Evolutionary conservation across 2,329 filamentous ascomycete species (phyloP).

Genomic region (Aulographum hederae): DNA sequence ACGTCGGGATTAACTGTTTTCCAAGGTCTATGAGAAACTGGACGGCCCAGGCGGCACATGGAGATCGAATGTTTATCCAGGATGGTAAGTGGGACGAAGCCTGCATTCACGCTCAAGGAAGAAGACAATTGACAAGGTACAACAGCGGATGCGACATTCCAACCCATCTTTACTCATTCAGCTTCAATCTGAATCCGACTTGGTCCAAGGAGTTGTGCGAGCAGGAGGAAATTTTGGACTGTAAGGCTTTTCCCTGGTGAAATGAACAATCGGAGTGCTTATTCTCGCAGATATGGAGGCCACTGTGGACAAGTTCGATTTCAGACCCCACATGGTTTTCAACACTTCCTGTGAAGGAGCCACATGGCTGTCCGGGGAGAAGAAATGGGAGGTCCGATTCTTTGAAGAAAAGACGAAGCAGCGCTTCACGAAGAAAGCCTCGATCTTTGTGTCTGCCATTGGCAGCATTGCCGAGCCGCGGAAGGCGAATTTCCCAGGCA

Average conservation of each 20-base stretch:
- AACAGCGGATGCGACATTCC: constrained; percentile 14
- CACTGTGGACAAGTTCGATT: constrained; percentile 15
- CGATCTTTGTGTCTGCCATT: constrained; percentile 14
- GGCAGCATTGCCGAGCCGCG: constrained; percentile 13
- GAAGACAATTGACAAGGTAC: no score
- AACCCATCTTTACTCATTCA: constrained; percentile 24
- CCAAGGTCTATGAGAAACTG: constrained; percentile 14
- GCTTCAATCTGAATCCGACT: constrained; percentile 21
- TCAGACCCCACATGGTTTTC: constrained; percentile 11
- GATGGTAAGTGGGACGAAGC: constrained; percentile 11
- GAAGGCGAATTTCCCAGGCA: constrained; percentile 11
- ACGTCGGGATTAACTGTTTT: not conserved
- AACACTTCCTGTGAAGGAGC: constrained; percentile 9
- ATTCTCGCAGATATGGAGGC: constrained; percentile 9
- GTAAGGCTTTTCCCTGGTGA: constrained; percentile 5
- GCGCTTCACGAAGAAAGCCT: constrained; percentile 9
- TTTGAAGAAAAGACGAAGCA: constrained; percentile 9
- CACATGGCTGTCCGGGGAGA: constrained; percentile 8
- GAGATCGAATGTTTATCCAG: constrained; percentile 15
- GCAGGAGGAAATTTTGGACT: constrained; percentile 18
- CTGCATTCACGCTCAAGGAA: no score
- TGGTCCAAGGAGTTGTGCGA: constrained; percentile 19
- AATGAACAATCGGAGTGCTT: not conserved
- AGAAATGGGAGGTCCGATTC: constrained; percentile 12
- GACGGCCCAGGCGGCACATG: constrained; percentile 15